Evolutionary conservation across 1,284 basidiomycete genomes (phyloP).

Genomic region (Hortiboletus rubellus): DNA sequence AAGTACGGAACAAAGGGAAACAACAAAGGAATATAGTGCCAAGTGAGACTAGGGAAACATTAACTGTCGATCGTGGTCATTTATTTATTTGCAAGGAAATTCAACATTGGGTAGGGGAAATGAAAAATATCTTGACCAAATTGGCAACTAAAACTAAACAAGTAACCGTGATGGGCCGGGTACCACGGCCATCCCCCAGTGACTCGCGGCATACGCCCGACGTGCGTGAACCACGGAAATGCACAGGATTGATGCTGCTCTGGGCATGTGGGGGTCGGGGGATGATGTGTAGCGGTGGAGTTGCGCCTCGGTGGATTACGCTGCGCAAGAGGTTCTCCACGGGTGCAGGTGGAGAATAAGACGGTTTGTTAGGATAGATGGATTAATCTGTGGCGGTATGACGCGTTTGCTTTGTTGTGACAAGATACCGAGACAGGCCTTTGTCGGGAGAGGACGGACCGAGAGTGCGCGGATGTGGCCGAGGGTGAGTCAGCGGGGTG

Average conservation of each 20-base stretch:
- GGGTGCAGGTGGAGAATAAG: background rate
- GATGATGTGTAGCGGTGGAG: slow-evolving; percentile 14
- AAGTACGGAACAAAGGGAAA: background rate
- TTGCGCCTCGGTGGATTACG: too few relatives aligned
- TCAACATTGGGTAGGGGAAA: background rate
- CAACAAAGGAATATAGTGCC: background rate
- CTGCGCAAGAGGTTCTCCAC: background rate
- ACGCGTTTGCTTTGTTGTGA: slow-evolving; percentile 4
- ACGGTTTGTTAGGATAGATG: too few relatives aligned
- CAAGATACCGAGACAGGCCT: slow-evolving; percentile 20
- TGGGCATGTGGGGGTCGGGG: slow-evolving; percentile 11
- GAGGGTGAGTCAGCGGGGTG: slow-evolving; percentile 18
- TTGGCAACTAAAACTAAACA: background rate
- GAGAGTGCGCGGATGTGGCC: background rate
- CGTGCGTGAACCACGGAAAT: slow-evolving; percentile 10
- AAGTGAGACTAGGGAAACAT: background rate
- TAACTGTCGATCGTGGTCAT: background rate
- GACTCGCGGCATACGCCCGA: background rate
- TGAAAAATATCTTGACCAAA: background rate
- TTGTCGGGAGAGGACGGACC: slow-evolving; percentile 5
- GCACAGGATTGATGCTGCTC: slow-evolving; percentile 12
- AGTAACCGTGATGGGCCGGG: slow-evolving; percentile 11
- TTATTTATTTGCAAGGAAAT: background rate
- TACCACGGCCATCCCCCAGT: background rate
- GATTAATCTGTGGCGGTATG: background rate